Evolutionary conservation across 2,329 filamentous ascomycete species (phyloP), one percentile per base, ranked within the genome.

Genomic region (Cercospora berteroae): DNA sequence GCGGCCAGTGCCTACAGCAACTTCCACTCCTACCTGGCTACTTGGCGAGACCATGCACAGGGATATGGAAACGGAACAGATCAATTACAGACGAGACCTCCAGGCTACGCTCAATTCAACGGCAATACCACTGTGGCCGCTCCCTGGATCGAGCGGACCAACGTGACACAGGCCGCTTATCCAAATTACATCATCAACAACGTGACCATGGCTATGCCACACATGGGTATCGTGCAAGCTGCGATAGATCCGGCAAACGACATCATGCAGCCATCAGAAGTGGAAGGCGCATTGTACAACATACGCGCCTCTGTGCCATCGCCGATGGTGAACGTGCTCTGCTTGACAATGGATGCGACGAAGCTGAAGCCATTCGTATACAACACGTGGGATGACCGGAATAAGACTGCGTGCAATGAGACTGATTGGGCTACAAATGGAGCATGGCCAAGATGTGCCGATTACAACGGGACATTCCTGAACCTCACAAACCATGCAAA

Each of bases 171-270:
- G 64, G 84, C 18, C 29, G 50, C 20, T 1, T 62, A 18, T 12
- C 27, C 23, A 0, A 36, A 36, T 1, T 67, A 64, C 31, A 57
- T 65, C 20, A 81, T 94, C 73, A 91, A 93, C 75, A 93, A 94
- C 70, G 87, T 93, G 27, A 91, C 89, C 0, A 83, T 94, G 71
- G 90, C 90, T 0, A 89, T 94, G 85, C 92, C 92, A 0, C 92
- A 95, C 72, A 83, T 88, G 0, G 87, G 89, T 0, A 83, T 95
- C 0, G 87, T 90, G 36, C 78, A 82, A 12, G 91, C 91, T 0
- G 88, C 89, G 0, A 85, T 82, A 8, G 82, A 89, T 70, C 78
- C 82, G 0, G 76, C 79, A 8, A 94, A 94, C 73, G 77, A 80
- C 0, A 91, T 95, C 31, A 78, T 91, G 8, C 91, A 94, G 72